phyloP scores from a whole-genome alignment of 257 asterid species.

The Capsicum chinense region DNA sequence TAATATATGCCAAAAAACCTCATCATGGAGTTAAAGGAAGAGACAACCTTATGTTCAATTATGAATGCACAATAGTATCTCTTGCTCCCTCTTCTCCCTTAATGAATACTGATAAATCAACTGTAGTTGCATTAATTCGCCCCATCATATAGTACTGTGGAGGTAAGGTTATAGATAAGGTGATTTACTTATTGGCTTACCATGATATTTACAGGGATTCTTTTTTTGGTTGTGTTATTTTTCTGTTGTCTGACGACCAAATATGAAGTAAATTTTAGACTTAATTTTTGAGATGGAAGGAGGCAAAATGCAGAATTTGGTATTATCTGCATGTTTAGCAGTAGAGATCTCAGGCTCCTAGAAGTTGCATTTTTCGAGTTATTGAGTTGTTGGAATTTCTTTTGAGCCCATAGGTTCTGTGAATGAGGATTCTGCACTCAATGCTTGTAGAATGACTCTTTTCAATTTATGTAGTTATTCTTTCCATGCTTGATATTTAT shows the following conservation, averaged over 20 bases:
- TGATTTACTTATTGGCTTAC: not conserved
- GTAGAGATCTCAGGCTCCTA: conserved; percentile 15
- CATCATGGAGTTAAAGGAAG: not conserved
- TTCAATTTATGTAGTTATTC: not conserved
- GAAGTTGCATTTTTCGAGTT: conserved; percentile 11
- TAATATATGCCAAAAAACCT: not conserved
- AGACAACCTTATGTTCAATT: not conserved
- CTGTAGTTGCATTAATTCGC: conserved; percentile 6
- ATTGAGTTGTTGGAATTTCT: conserved; percentile 3
- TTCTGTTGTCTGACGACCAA: not conserved
- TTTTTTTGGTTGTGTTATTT: not conserved
- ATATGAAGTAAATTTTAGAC: conserved; percentile 11
- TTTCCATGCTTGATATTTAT: not conserved
- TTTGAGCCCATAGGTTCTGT: not conserved
- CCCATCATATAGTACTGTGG: not conserved
- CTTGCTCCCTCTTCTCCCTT: not conserved
- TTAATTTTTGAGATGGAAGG: not conserved
- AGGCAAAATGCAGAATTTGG: conserved; percentile 11
- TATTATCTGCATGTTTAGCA: not conserved
- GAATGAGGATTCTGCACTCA: not conserved
- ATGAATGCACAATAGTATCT: not conserved
- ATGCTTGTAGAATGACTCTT: not conserved
- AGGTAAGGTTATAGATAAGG: conserved; percentile 7
- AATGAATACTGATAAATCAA: not conserved
- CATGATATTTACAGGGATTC: not conserved